Evolutionary conservation across 805 yeast species (phyloP).

Genomic region (Saccharomycopsis fermentans): DNA sequence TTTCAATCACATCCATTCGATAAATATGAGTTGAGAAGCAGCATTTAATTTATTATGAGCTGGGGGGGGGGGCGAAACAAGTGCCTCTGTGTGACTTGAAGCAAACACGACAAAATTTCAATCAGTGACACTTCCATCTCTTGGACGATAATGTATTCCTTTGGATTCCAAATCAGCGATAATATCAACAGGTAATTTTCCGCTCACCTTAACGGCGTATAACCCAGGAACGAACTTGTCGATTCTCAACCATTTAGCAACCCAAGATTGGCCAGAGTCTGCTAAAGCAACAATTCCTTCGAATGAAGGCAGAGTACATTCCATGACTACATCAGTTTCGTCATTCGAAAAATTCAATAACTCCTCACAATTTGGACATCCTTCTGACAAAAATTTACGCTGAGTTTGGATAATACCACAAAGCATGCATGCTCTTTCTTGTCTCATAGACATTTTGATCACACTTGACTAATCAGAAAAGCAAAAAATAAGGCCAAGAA

Average conservation of each 20-base stretch:
- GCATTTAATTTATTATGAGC: too few relatives aligned
- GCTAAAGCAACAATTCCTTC: conserved; percentile 92
- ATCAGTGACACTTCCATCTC: conserved; percentile 83
- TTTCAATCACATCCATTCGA: too few relatives aligned
- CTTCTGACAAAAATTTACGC: conserved; percentile 65
- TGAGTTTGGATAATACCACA: conserved; percentile 88
- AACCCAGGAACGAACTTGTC: conserved; percentile 82
- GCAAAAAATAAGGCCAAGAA: not conserved
- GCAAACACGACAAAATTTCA: conserved; percentile 21
- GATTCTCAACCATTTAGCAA: conserved; percentile 89
- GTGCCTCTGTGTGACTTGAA: not conserved
- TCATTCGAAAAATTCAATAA: conserved; percentile 65
- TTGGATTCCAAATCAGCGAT: conserved; percentile 60
- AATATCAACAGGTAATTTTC: conserved; percentile 82
- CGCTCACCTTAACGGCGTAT: conserved; percentile 89
- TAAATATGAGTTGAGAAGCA: too few relatives aligned
- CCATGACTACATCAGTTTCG: conserved; percentile 77
- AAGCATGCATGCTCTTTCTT: conserved; percentile 93
- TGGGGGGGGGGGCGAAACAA: too few relatives aligned
- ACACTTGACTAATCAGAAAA: not conserved
- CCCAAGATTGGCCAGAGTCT: conserved; percentile 84
- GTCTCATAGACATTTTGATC: conserved; percentile 24
- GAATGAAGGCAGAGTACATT: conserved; percentile 92
- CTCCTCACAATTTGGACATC: conserved; percentile 95
- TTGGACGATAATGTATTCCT: conserved; percentile 80